Percentiles rank a stretch among this genome's conserved stretches.
These are phyloP conservation scores for Aspergillus pseudonomiae DNA, from an alignment of 2,329 filamentous ascomycete genomes.

Conservation along the genomic window DNA sequence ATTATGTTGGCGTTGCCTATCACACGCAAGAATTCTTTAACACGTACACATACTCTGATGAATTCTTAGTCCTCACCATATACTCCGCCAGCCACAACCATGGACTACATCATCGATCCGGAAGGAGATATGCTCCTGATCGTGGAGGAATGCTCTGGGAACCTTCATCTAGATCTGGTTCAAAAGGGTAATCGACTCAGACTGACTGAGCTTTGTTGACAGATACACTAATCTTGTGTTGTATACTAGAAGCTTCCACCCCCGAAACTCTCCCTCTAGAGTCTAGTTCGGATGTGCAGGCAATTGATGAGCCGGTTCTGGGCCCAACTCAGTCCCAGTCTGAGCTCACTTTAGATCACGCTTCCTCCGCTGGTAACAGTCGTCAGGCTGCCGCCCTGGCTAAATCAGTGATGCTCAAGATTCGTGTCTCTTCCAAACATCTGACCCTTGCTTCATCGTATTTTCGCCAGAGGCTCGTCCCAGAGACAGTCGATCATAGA, in stretches of 20 bases:
- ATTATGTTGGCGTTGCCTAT: background rate
- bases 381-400: background rate
- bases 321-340: background rate
- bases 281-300: background rate
- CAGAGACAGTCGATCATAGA: background rate
- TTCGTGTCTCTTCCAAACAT: conserved; percentile 14
- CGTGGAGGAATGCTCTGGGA: background rate
- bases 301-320: background rate
- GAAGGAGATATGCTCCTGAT: conserved; percentile 9
- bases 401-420: background rate
- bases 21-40: background rate
- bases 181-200: background rate
- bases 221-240: background rate
- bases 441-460: conserved; percentile 6
- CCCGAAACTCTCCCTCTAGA: background rate
- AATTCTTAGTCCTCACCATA: background rate
- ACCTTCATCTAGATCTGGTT: background rate
- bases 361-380: background rate
- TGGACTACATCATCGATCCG: conserved; percentile 11
- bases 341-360: too few species aligned
- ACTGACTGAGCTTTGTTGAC: background rate
- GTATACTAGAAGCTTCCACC: background rate
- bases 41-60: background rate
- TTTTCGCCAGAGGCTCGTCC: conserved; percentile 5
- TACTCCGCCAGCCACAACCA: background rate